A percentile compares a stretch with the other conserved stretches of the same genome.
phyloP scores from a whole-genome alignment of 2,329 filamentous ascomycete species.

The Trichoderma pleuroti region DNA sequence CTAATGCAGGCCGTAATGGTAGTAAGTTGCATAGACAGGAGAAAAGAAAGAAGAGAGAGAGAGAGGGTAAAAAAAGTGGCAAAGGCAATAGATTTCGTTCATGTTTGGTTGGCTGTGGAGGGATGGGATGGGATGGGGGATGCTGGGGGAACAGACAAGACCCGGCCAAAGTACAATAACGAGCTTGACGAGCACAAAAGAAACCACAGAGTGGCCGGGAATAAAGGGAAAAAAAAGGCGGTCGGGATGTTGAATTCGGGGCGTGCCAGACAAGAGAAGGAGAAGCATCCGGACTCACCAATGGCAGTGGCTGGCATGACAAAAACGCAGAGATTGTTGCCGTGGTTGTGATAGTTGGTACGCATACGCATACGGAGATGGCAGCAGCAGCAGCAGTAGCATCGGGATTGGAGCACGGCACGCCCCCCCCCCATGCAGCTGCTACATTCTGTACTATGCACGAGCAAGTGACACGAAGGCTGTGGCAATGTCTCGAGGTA shows the following conservation, averaged over 20 bases:
- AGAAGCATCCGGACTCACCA: neutral
- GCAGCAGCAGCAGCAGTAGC: neutral
- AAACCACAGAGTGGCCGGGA: neutral
- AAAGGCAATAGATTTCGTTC: neutral
- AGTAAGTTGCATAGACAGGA: neutral
- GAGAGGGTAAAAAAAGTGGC: neutral
- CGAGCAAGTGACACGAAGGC: neutral
- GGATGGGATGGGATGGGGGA: neutral
- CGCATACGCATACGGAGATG: too few relatives aligned
- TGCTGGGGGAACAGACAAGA: neutral
- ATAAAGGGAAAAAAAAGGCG: neutral
- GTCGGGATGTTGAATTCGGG: neutral
- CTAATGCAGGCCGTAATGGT: neutral
- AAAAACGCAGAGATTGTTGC: neutral
- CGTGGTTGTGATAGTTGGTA: neutral
- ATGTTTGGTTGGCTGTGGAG: neutral
- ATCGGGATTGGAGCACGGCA: neutral
- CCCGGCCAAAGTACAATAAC: neutral
- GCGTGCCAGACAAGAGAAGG: neutral
- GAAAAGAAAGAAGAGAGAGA: neutral
- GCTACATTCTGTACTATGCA: neutral
- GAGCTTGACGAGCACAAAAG: neutral
- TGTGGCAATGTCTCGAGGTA: neutral
- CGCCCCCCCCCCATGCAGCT: neutral
- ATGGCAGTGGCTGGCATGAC: neutral